Percentiles rank a stretch among this genome's conserved stretches.
These are phyloP conservation scores for Omphalea diandra DNA, from an alignment of 441 rosid species.

Conservation along the genomic window DNA sequence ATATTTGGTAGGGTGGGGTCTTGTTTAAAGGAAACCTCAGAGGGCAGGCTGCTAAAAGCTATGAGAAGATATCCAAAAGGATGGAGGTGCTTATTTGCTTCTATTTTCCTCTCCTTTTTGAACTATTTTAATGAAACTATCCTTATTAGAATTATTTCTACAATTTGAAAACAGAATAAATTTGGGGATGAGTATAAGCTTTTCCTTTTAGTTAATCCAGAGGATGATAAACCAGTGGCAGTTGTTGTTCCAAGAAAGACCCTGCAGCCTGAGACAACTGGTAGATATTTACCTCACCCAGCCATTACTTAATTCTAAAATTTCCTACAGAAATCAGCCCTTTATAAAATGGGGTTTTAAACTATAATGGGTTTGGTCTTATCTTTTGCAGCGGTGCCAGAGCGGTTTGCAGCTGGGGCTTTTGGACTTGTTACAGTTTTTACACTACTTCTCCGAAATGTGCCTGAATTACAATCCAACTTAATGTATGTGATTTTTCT, in stretches of 20 bases:
- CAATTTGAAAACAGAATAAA: constrained; percentile 55
- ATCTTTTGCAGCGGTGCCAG: constrained; percentile 73
- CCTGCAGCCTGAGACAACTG: constrained; percentile 79
- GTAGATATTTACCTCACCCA: constrained; percentile 32
- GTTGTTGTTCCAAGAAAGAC: constrained; percentile 86
- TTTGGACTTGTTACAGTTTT: constrained; percentile 87
- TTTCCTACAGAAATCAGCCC: neutral
- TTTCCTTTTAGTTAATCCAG: constrained; percentile 85
- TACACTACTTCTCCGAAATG: constrained; percentile 86
- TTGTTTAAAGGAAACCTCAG: constrained; percentile 94
- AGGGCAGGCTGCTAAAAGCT: constrained; percentile 78
- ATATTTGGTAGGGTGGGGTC: constrained; percentile 68
- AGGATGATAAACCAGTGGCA: constrained; percentile 93
- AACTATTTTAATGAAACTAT: constrained; percentile 9
- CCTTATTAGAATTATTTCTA: constrained; percentile 17
- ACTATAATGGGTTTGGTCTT: constrained; percentile 9
- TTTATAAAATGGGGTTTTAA: neutral
- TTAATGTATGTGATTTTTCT: constrained; percentile 54
- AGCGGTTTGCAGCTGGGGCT: constrained; percentile 96
- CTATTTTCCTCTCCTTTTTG: constrained; percentile 7
- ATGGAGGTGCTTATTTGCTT: constrained; percentile 49
- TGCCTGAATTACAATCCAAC: constrained; percentile 82
- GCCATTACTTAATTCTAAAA: constrained; percentile 11
- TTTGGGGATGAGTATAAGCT: constrained; percentile 81
- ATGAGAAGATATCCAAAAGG: constrained; percentile 73